Evolutionary conservation across 331 rosid genomes (phyloP).

Genomic region (Stylosanthes scabra): DNA sequence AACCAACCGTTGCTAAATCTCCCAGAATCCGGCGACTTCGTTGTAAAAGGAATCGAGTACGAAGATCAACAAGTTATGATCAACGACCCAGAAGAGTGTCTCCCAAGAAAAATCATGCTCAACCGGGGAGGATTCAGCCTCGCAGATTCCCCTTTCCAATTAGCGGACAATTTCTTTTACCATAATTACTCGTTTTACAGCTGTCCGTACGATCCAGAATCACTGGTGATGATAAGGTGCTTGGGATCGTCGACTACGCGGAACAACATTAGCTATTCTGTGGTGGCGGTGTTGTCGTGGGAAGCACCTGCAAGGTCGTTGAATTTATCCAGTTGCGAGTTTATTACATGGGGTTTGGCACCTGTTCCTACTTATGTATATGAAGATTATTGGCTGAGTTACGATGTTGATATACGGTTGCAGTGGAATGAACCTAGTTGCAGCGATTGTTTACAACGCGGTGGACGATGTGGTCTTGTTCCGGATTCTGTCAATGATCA

Average conservation of each 20-base stretch:
- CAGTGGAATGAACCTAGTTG: conserved; percentile 39
- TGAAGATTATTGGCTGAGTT: conserved; percentile 14
- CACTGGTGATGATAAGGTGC: background rate
- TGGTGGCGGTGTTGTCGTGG: conserved; percentile 22
- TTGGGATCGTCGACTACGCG: background rate
- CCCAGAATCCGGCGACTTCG: conserved; percentile 23
- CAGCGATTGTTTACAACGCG: conserved; percentile 7
- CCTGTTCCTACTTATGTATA: background rate
- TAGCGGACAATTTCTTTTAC: background rate
- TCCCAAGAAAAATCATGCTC: conserved; percentile 16
- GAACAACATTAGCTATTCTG: background rate
- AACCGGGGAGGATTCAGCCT: background rate
- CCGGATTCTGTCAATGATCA: background rate
- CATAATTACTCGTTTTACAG: conserved; percentile 13
- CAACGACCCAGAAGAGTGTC: conserved; percentile 36
- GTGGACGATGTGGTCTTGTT: conserved; percentile 37
- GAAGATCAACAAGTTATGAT: conserved; percentile 21
- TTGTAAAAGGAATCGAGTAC: background rate
- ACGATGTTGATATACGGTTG: conserved; percentile 3
- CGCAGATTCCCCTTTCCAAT: conserved; percentile 27
- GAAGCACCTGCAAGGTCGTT: background rate
- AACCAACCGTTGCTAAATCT: conserved; percentile 31
- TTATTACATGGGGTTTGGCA: conserved; percentile 8
- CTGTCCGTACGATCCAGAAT: conserved; percentile 18
- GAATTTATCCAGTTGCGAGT: conserved; percentile 7